Evolutionary conservation across 768 basidiomycete species (phyloP).

Genomic region (Hemileccinum rubropunctum): DNA sequence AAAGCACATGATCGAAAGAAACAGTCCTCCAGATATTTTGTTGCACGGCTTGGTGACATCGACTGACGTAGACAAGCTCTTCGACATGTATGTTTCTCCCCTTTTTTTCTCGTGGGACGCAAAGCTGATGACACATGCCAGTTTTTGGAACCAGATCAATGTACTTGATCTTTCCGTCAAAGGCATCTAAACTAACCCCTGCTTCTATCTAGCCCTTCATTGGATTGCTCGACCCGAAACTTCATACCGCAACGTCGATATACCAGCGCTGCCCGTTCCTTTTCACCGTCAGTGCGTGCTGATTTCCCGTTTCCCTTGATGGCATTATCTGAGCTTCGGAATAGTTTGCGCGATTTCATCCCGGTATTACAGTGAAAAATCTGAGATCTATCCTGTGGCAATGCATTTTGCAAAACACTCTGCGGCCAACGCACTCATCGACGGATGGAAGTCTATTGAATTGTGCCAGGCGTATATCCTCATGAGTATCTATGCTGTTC

Average conservation of each 20-base stretch:
- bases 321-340: not conserved
- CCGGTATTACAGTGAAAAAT: slow-evolving; percentile 73
- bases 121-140: slow-evolving; percentile 26
- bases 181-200: slow-evolving; percentile 1
- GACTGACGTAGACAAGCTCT: slow-evolving; percentile 79
- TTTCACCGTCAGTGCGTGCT: slow-evolving; percentile 75
- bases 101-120: not conserved
- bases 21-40: slow-evolving; percentile 78
- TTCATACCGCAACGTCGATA: slow-evolving; percentile 77
- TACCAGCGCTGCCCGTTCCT: slow-evolving; percentile 87
- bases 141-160: slow-evolving; percentile 70
- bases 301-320: not conserved
- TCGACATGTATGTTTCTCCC: slow-evolving; percentile 63
- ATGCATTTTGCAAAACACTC: slow-evolving; percentile 88
- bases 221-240: slow-evolving; percentile 72
- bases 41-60: slow-evolving; percentile 77
- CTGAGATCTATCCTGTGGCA: slow-evolving; percentile 81
- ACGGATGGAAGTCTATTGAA: slow-evolving; percentile 84
- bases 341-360: slow-evolving; percentile 85
- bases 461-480: slow-evolving; percentile 90
- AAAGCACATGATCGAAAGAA: slow-evolving; percentile 69
- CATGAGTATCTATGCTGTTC: slow-evolving; percentile 78
- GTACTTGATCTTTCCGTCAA: slow-evolving; percentile 37
- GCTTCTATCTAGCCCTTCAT: slow-evolving; percentile 48
- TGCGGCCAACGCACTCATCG: slow-evolving; percentile 75